phyloP scores from a whole-genome alignment of 768 basidiomycete species.

The Lactarius indigo region DNA sequence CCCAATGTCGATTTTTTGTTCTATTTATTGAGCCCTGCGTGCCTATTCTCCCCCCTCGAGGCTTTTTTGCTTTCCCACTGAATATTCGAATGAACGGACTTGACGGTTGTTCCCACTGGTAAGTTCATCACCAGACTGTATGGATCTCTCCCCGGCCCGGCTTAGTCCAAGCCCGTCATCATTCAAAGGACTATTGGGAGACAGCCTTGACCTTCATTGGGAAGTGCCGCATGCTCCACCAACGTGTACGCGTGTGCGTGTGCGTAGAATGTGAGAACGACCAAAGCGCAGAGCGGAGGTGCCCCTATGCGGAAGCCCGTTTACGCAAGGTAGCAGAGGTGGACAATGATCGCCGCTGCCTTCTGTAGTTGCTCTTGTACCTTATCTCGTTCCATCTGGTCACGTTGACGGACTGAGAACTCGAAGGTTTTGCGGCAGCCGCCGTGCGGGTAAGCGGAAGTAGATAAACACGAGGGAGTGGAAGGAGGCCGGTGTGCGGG shows the following conservation, averaged over 20 bases:
- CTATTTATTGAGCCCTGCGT: not conserved
- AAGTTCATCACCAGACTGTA: not conserved
- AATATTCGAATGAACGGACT: not conserved
- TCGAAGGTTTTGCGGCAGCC: not conserved
- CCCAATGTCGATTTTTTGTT: too few species aligned
- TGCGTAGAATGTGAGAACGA: not conserved
- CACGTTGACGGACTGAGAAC: not conserved
- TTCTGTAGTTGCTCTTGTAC: not conserved
- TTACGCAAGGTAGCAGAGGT: not conserved
- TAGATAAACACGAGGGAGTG: not conserved
- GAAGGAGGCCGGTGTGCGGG: not conserved
- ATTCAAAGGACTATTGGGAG: too few species aligned
- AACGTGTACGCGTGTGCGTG: not conserved
- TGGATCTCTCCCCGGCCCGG: too few species aligned
- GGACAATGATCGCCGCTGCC: not conserved
- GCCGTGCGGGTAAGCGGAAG: not conserved
- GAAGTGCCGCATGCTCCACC: not conserved
- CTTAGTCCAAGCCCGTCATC: too few species aligned
- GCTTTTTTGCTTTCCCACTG: not conserved
- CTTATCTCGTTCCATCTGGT: not conserved
- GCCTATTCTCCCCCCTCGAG: not conserved
- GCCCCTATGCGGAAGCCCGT: not conserved
- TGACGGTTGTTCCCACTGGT: not conserved
- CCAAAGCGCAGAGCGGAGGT: not conserved
- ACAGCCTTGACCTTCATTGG: too few species aligned